Evolutionary conservation across 176 grass and related monocot species (phyloP).

Genomic region (Oryza punctata): DNA sequence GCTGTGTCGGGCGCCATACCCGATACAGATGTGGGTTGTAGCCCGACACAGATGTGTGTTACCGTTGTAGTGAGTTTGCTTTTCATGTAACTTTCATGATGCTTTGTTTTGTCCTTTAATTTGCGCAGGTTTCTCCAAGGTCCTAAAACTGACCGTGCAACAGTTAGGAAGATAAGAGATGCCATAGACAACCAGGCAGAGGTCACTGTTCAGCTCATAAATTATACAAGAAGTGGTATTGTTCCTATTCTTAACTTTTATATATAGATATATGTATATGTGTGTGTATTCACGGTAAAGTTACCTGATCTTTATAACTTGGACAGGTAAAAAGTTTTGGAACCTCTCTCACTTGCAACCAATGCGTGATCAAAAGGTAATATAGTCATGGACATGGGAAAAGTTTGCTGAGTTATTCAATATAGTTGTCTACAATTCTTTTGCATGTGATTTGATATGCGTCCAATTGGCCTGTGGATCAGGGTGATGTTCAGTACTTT

Average conservation of each 20-base stretch:
- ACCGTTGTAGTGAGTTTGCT: too few relatives aligned
- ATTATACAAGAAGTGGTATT: constrained; percentile 93
- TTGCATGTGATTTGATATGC: constrained; percentile 32
- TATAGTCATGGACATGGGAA: constrained; percentile 11
- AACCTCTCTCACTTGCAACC: constrained; percentile 98
- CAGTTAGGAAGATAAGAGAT: constrained; percentile 87
- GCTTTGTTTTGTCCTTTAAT: constrained; percentile 16
- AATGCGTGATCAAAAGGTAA: constrained; percentile 98
- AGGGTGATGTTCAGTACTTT: constrained; percentile 98
- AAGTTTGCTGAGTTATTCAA: constrained; percentile 25
- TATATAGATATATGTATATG: neutral
- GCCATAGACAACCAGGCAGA: constrained; percentile 90
- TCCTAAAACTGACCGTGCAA: constrained; percentile 73
- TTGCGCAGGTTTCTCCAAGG: constrained; percentile 84
- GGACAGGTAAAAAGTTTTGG: constrained; percentile 91
- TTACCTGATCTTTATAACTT: constrained; percentile 25
- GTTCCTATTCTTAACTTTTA: neutral
- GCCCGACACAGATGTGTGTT: too few relatives aligned
- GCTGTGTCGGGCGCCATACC: too few relatives aligned
- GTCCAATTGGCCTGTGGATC: constrained; percentile 35
- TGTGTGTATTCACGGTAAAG: neutral
- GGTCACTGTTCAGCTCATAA: constrained; percentile 91
- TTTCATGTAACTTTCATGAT: constrained; percentile 1
- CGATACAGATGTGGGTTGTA: too few relatives aligned
- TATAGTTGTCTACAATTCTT: constrained; percentile 31